These are phyloP conservation scores for Phytophthora hybrid DNA, from an alignment of 352 stramenopile genomes.

Conservation along the genomic window DNA sequence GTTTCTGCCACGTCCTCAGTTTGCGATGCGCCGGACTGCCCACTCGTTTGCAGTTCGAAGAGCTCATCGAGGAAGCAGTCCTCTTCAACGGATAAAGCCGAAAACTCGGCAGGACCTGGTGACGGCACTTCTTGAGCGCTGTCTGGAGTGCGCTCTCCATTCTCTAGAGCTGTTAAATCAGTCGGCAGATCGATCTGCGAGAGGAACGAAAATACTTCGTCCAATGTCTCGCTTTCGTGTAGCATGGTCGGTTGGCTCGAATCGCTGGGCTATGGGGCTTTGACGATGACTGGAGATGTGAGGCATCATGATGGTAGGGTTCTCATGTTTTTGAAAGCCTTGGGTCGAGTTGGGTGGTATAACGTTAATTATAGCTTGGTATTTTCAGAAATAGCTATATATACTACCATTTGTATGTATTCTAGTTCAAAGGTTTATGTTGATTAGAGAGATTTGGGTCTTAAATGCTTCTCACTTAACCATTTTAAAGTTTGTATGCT, in stretches of 20 bases:
- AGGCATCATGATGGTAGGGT: conserved; percentile 14
- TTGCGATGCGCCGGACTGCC: neutral
- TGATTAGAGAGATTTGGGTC: no score
- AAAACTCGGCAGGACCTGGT: neutral
- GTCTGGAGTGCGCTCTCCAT: neutral
- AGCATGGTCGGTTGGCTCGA: conserved; percentile 9
- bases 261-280: neutral
- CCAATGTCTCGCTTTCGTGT: conserved; percentile 19
- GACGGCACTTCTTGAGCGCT: neutral
- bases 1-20: neutral
- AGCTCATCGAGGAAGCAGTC: neutral
- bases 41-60: neutral
- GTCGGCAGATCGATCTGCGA: conserved; percentile 27
- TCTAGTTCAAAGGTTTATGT: no score
- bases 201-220: conserved; percentile 28
- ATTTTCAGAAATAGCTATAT: no score
- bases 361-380: no score
- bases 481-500: no score
- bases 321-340: no score
- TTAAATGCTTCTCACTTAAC: neutral
- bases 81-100: neutral
- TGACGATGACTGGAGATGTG: conserved; percentile 8
- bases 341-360: no score
- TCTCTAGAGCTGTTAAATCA: conserved; percentile 5
- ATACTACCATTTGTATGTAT: no score